Evolutionary conservation across 1,284 basidiomycete species (phyloP), one percentile per base, ranked within the genome.

Genomic region (Filobasidium uniguttulatum): DNA sequence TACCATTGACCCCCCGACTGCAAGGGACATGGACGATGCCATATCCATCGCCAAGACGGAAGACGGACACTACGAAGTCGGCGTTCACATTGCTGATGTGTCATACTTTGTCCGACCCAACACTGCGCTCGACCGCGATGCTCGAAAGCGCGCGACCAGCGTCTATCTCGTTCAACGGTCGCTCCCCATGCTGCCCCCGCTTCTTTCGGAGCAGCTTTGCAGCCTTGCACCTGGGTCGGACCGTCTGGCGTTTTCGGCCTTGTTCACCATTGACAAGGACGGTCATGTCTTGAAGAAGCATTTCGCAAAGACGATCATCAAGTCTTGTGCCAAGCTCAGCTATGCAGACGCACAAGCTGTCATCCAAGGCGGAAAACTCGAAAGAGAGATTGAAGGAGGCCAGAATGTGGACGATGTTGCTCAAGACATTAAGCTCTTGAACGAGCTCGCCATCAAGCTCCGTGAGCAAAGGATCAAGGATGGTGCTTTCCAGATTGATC

Each of bases 111-210:
- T 93, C 63, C 93, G 90, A 72, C 81, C 88, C 23, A 94, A 94
- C 68, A 94, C 88, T 7, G 85, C 91, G 15, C 75, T 99, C 58
- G 94, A 99, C 63, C 87, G 94, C 30, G 94, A 99, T 69, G 94
- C 94, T 44, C 81, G 89, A 60, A 97, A 96, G 72, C 80, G 93
- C 56, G 93, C 90, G 25, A 97, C 91, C 2, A 89, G 86, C 59
- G 94, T 98, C 45, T 96, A 96, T 65, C 81, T 98, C 36, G 82
- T 97, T 35, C 93, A 97, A 67, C 81, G 90, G 40, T 81, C 85
- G 26, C 89, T 97, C 9, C 90, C 91, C 0, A 98, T 98, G 93
- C 75, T 98, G 5, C 93, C 93, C 1, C 88, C 89, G 23, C 75
- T 81, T 9, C 73, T 98, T 34, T 85, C 83, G 62, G 90, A 96